Conservation (phyloP, 148 eudicot species). For the Vaccinium corymbosum region DNA sequence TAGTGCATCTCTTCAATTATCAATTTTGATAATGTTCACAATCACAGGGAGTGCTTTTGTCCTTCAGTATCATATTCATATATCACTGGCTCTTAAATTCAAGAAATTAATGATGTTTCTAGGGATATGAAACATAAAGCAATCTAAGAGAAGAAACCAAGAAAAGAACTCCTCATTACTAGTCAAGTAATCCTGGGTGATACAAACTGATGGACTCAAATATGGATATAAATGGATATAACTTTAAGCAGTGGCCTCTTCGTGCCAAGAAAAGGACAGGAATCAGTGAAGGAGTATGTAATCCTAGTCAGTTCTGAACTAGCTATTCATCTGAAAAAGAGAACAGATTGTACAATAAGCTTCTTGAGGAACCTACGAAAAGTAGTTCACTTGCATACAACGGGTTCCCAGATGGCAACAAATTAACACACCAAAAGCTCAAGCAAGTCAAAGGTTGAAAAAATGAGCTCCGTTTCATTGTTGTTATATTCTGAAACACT, state of each 20-base stretch:
- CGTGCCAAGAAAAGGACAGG: neutral
- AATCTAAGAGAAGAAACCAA: neutral
- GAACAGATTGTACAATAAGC: neutral
- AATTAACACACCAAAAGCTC: conserved; percentile 16
- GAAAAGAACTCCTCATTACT: neutral
- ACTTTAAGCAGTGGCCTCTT: neutral
- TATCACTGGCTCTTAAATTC: neutral
- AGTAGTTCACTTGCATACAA: neutral
- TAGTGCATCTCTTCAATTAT: neutral
- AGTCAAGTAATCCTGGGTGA: neutral
- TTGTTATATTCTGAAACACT: neutral
- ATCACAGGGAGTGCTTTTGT: neutral
- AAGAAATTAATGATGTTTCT: neutral
- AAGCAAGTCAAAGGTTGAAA: neutral
- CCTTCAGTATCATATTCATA: neutral
- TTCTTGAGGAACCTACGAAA: conserved; percentile 11
- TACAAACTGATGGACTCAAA: neutral
- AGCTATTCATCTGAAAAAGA: neutral
- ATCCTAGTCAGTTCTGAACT: neutral
- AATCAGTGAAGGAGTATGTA: neutral
- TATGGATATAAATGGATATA: neutral
- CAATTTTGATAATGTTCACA: neutral
- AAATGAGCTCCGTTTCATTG: neutral
- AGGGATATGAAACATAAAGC: neutral
- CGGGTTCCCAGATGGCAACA: neutral